Evolutionary conservation across 805 yeast species (phyloP), one percentile per base, ranked within the genome.

Genomic region (Myxozyma monticola): DNA sequence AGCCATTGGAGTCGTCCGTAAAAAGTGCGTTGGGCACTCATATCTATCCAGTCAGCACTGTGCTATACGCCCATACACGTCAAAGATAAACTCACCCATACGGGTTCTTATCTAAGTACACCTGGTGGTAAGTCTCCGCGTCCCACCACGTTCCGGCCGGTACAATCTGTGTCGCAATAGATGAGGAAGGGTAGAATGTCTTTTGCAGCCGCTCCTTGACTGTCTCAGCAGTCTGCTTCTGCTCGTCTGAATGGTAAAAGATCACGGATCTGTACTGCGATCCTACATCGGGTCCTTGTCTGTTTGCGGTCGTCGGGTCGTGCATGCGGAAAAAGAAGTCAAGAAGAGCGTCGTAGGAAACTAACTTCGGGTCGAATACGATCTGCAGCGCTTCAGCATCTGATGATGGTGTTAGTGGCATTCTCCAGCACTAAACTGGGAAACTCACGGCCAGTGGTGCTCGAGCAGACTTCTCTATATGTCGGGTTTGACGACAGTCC

Each of bases 41-140:
- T 90, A 54, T 28, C 57, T 53, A 34, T 21, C 15, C 8, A 10
- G 41, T 17, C n/a, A 21, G 8, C n/a, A 18, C 17, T 7, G 34
- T n/a, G 5, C n/a, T 17, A 10, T 20, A 35, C 51, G 24, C 14
- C 17, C 18, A 17, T 8, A 26, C 17, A 26, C 4, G 22, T 7
- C 18, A 34, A 29, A 44, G 18, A 14, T 35, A 15, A 18, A 44
- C 48, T 6, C 36, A 88, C 4, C 97, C 97, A 3, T 71, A 68
- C 2, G 96, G 95, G 66, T 91, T 88, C 62, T 80, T 82, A 49
- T 76, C 76, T 61, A 91, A 73, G 66, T 93, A 91, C 54, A 76
- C 64, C 66, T 91, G 98, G 67, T 91, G 99, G 67, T 90, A 91
- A 31, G 83, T 90, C 69, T 91, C 99, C n/a, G 97, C 98, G 65